Evolutionary conservation across 208 protist genomes (phyloP).

Genomic region (Leishmania aethiopica): DNA sequence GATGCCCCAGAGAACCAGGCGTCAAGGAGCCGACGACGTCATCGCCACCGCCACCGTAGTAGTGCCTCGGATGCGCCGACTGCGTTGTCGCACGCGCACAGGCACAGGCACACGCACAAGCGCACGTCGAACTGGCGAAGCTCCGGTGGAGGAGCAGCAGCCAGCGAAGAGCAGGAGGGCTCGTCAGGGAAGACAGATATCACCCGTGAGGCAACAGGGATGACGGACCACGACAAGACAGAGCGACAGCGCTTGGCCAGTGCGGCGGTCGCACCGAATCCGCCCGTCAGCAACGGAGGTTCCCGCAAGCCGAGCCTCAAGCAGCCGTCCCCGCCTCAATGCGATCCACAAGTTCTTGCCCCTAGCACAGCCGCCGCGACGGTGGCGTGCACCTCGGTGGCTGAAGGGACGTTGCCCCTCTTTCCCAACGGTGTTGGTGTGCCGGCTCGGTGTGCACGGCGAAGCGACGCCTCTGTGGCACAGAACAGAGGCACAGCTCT

Average conservation of each 20-base stretch:
- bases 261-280: conserved; percentile 12
- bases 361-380: neutral
- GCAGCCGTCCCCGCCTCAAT: neutral
- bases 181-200: neutral
- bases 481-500: neutral
- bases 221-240: conserved; percentile 22
- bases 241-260: conserved; percentile 15
- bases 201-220: neutral
- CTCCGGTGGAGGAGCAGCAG: neutral
- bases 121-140: neutral
- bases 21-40: neutral
- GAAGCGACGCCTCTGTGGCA: neutral
- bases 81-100: conserved; percentile 2
- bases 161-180: neutral
- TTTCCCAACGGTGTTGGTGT: neutral
- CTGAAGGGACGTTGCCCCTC: neutral
- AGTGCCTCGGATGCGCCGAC: neutral
- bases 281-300: neutral
- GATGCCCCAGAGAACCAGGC: neutral
- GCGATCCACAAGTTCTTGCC: neutral
- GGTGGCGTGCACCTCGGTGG: conserved; percentile 12
- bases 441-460: neutral
- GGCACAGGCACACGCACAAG: conserved; percentile 9
- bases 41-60: neutral
- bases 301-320: conserved; percentile 5